These are phyloP conservation scores for Venturia nashicola DNA, from an alignment of 2,329 filamentous ascomycete genomes.

Conservation along the genomic window DNA sequence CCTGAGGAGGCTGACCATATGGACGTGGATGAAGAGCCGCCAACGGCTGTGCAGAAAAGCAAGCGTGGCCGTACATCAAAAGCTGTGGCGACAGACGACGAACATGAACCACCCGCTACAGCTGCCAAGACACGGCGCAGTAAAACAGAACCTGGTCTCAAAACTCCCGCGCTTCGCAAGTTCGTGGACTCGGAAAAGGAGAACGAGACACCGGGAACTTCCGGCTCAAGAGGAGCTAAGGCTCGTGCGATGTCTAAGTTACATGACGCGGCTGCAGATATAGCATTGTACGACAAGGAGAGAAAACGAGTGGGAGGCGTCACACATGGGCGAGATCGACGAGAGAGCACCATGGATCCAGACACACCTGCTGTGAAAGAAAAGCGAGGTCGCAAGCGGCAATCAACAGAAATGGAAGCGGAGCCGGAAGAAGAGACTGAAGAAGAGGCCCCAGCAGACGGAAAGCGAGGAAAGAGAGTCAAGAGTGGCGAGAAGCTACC, in stretches of 20 bases:
- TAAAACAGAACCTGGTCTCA: neutral
- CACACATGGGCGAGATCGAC: slow-evolving; percentile 42
- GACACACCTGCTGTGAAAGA: slow-evolving; percentile 8
- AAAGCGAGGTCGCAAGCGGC: slow-evolving; percentile 27
- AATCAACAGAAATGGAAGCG: slow-evolving; percentile 31
- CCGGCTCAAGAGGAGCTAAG: slow-evolving; percentile 43
- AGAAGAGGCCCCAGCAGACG: slow-evolving; percentile 45
- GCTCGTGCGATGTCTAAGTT: slow-evolving; percentile 67
- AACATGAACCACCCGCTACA: neutral
- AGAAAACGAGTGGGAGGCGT: slow-evolving; percentile 66
- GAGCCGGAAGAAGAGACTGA: slow-evolving; percentile 17
- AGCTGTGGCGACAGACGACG: neutral
- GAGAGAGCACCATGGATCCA: slow-evolving; percentile 27
- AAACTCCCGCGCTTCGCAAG: neutral
- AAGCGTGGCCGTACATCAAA: neutral
- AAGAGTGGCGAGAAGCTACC: slow-evolving; percentile 36
- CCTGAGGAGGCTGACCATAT: neutral
- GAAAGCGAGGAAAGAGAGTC: slow-evolving; percentile 41
- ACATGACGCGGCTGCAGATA: slow-evolving; percentile 68
- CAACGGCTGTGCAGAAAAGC: neutral
- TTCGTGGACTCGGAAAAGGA: slow-evolving; percentile 48
- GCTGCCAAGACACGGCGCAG: neutral
- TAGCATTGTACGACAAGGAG: slow-evolving; percentile 86
- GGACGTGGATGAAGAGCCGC: neutral
- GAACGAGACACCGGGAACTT: slow-evolving; percentile 61